Evolutionary conservation across 176 grass and related monocot species (phyloP), one percentile per base, ranked within the genome.

Genomic region (Cocos nucifera): DNA sequence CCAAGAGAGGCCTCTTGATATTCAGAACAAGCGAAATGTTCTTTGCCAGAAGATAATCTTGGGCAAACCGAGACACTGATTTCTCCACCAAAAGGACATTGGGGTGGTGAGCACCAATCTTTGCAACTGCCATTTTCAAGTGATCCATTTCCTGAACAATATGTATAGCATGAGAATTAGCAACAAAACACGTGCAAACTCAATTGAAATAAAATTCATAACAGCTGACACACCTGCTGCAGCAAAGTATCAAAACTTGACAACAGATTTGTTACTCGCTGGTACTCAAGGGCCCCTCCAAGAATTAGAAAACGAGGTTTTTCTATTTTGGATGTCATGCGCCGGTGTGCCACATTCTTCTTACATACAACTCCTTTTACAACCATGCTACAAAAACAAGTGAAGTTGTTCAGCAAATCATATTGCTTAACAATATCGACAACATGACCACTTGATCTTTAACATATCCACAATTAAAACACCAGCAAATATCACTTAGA

Each of bases 161-260:
- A 51, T 14, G 49, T 35, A 27, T 39, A 82, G 23, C 4, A 50
- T 63, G 30, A 57, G 48, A 50, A 62, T 77, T 63, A 73, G 73
- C 54, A 12, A 56, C 22, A 22, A 56, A 56, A 22, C 20, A 56
- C 12, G 54, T 15, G 54, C 18, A 56, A 56, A 14, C 18, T 56
- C 19, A 56, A 53, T 57, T 55, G 62, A 80, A 89, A 63, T 59
- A 3, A 59, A 59, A 27, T 17, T 59, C 15, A 27, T 4, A 56
- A 70, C 67, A 27, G 49, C 39, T 0, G 75, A 78, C 14, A 16
- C 59, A 82, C 93, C 84, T 98, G 93, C 61, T 92, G 93, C 70
- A 98, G 73, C 66, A 98, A 88, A 21, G 93, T 98, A 78, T 89
- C 93, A 78, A 98, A 80, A 83, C 87, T 92, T 64, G 87, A 98